phyloP scores from a whole-genome alignment of 73 alveolate species.

The Durusdinium trenchii region DNA sequence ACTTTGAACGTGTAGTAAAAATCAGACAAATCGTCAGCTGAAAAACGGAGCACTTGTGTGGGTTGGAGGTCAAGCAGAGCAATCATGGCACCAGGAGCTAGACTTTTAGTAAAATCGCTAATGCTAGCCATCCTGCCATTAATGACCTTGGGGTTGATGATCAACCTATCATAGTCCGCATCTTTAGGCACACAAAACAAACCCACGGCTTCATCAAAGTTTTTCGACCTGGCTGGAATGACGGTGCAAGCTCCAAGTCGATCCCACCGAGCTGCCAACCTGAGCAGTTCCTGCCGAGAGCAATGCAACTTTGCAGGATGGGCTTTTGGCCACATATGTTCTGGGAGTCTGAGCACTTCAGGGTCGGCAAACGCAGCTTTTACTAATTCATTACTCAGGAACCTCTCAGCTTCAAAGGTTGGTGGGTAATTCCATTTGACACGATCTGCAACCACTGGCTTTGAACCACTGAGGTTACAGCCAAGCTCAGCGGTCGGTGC shows the following conservation, averaged over 20 bases:
- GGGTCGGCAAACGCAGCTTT: background rate
- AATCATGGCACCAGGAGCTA: background rate
- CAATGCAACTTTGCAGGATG: background rate
- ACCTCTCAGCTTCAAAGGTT: background rate
- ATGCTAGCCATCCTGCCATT: background rate
- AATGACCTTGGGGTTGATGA: background rate
- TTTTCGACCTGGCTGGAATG: background rate
- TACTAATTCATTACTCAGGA: background rate
- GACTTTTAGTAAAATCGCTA: background rate
- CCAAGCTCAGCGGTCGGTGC: too few relatives aligned
- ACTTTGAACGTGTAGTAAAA: conserved; percentile 7
- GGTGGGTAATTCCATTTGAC: conserved; percentile 27
- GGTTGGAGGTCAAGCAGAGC: background rate
- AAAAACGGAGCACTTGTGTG: background rate
- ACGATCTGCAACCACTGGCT: background rate
- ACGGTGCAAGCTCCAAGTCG: background rate
- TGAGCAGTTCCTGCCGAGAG: background rate
- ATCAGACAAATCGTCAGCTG: conserved; percentile 15
- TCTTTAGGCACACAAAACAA: background rate
- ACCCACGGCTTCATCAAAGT: background rate
- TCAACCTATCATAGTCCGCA: background rate
- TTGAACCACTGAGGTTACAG: background rate
- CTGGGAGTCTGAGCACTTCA: background rate
- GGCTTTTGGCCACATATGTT: background rate
- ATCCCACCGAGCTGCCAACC: conserved; percentile 13